A percentile compares a stretch with the other conserved stretches of the same genome.
Conservation (phyloP, 2,329 filamentous ascomycete species). For the Phaeomoniella chlamydospora region DNA sequence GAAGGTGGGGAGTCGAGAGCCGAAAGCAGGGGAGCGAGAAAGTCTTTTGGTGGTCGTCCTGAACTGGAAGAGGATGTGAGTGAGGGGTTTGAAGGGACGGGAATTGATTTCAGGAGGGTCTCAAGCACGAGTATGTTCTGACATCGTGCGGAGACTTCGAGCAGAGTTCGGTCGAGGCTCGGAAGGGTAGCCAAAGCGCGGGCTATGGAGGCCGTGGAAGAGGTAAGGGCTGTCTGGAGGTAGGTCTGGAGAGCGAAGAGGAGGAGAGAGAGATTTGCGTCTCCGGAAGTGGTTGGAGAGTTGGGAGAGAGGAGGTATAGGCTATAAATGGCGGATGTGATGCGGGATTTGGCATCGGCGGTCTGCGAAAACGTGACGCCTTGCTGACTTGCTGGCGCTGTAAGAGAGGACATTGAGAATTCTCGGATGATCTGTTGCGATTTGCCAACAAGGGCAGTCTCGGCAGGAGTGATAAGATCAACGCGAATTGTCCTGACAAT, state of each 20-base stretch:
- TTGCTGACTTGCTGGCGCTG: conserved; percentile 10
- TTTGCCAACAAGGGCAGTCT: conserved; percentile 56
- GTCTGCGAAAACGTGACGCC: conserved; percentile 39
- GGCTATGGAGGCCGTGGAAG: conserved; percentile 59
- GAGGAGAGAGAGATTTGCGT: conserved; percentile 54
- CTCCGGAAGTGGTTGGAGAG: conserved; percentile 29
- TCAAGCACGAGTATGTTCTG: conserved; percentile 87
- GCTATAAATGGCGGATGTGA: conserved; percentile 58
- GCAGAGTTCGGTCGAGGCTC: conserved; percentile 64
- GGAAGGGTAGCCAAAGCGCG: conserved; percentile 68
- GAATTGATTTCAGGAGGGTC: conserved; percentile 41
- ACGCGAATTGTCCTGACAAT: conserved; percentile 57
- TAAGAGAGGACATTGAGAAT: conserved; percentile 57
- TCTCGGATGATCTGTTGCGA: conserved; percentile 71
- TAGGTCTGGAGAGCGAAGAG: conserved; percentile 68
- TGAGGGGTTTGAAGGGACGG: conserved; percentile 54
- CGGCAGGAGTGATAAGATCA: conserved; percentile 54
- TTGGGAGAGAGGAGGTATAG: conserved; percentile 72
- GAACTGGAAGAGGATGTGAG: conserved; percentile 42
- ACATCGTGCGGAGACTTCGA: conserved; percentile 69
- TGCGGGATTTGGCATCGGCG: conserved; percentile 61
- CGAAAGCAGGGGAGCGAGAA: conserved; percentile 59
- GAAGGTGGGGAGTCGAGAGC: conserved; percentile 70
- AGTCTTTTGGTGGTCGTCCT: conserved; percentile 21
- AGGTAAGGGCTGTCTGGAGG: conserved; percentile 65